Conservation (phyloP, 192 early-diverging fungal species). For the Backusella morwellensis region DNA sequence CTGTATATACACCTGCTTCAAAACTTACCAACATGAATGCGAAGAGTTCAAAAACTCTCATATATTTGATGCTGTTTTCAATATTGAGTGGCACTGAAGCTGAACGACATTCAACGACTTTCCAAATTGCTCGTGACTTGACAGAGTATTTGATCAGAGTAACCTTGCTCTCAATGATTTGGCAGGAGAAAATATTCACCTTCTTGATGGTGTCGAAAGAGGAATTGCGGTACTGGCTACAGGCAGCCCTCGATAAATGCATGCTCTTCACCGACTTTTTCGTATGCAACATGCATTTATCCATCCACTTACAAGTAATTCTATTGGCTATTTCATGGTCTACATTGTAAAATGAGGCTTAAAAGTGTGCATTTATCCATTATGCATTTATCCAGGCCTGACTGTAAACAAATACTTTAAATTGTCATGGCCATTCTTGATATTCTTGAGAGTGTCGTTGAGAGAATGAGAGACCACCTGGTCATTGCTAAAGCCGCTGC, state of each 20-base stretch:
- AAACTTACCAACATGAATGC: background rate
- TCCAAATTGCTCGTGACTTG: background rate
- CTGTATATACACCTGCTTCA: background rate
- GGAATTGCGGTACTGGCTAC: background rate
- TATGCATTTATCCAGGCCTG: too few species aligned
- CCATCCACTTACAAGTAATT: too few species aligned
- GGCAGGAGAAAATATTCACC: background rate
- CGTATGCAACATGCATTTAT: too few species aligned
- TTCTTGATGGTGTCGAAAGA: background rate
- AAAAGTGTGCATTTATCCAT: too few species aligned
- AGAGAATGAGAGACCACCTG: background rate
- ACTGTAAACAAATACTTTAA: background rate
- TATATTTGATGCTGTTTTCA: background rate
- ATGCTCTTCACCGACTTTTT: too few species aligned
- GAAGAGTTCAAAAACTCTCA: background rate
- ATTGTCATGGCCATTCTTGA: background rate
- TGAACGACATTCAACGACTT: background rate
- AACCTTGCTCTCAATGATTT: background rate
- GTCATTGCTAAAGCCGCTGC: background rate
- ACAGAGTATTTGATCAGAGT: background rate
- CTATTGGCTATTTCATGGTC: too few species aligned
- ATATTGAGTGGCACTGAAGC: background rate
- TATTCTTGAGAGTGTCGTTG: background rate
- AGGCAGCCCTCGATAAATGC: too few species aligned
- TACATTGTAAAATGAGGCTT: too few species aligned